Percentiles rank a stretch among this genome's conserved stretches.
These are phyloP conservation scores for Xylaria palmicola DNA, from an alignment of 495 filamentous ascomycete species.

Conservation along the genomic window DNA sequence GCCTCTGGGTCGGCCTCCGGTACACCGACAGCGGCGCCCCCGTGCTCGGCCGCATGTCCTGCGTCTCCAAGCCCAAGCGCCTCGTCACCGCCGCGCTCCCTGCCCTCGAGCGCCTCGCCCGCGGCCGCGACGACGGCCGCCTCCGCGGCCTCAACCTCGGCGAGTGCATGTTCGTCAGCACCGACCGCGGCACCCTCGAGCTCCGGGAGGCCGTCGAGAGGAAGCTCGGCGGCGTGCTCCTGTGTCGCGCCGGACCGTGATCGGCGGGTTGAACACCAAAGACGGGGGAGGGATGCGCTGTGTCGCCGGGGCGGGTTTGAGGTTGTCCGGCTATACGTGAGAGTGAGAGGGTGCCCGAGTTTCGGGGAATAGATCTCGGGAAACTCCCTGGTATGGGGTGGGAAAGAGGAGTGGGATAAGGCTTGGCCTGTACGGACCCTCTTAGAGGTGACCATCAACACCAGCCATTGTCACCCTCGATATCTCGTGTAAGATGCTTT, in stretches of 20 bases:
- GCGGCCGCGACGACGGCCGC: slow-evolving; percentile 62
- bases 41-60: slow-evolving; percentile 66
- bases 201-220: slow-evolving; percentile 81
- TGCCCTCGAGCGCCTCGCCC: slow-evolving; percentile 60
- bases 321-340: neutral
- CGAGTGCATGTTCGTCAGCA: slow-evolving; percentile 79
- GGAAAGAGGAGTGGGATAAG: too few species aligned
- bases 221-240: slow-evolving; percentile 77
- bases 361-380: neutral
- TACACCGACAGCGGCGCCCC: slow-evolving; percentile 70
- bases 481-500: neutral
- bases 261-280: neutral
- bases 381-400: too few species aligned
- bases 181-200: slow-evolving; percentile 80
- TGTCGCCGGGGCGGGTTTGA: too few species aligned
- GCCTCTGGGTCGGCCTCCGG: slow-evolving; percentile 91
- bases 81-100: slow-evolving; percentile 61
- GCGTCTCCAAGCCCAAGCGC: slow-evolving; percentile 77
- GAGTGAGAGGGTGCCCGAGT: neutral
- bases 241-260: slow-evolving; percentile 63
- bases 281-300: too few species aligned
- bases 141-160: slow-evolving; percentile 76
- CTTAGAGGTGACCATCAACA: too few species aligned
- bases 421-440: too few species aligned
- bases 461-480: neutral